Evolutionary conservation across 2,329 filamentous ascomycete genomes (phyloP).

Genomic region (Ceratocystis huliohia): DNA sequence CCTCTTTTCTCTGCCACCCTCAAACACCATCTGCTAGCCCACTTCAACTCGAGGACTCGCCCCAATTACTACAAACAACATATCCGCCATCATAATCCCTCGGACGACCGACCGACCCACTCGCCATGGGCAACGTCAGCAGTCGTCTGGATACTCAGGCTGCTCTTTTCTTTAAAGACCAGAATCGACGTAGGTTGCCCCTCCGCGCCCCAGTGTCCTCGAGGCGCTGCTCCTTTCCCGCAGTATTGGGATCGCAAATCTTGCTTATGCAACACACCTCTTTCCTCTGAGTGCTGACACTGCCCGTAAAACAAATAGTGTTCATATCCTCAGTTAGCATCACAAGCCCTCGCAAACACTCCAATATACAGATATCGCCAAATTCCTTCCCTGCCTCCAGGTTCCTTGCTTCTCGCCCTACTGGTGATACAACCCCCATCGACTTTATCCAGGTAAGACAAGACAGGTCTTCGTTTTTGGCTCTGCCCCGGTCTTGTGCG

Average conservation of each 20-base stretch:
- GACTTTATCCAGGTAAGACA: slow-evolving; percentile 79
- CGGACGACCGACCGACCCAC: neutral
- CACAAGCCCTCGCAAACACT: slow-evolving; percentile 65
- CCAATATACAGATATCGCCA: slow-evolving; percentile 63
- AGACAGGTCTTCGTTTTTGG: slow-evolving; percentile 23
- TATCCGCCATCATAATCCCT: neutral
- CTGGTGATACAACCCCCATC: slow-evolving; percentile 60
- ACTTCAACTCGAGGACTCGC: neutral
- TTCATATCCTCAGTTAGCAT: slow-evolving; percentile 73
- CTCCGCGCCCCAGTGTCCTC: neutral
- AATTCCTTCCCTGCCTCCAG: slow-evolving; percentile 78
- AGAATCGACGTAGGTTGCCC: slow-evolving; percentile 63
- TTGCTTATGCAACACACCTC: neutral
- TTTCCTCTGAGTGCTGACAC: neutral
- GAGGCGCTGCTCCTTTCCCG: neutral
- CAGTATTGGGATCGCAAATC: neutral
- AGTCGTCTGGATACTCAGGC: slow-evolving; percentile 78
- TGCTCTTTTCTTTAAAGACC: slow-evolving; percentile 75
- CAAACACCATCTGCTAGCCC: neutral
- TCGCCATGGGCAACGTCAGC: slow-evolving; percentile 80
- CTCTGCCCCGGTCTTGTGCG: slow-evolving; percentile 20
- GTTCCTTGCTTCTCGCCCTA: slow-evolving; percentile 58
- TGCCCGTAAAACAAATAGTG: slow-evolving; percentile 42
- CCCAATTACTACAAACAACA: neutral
- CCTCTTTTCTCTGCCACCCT: neutral